Base-by-base conservation (phyloP, 768 basidiomycete species). In the Neoboletus magnificus region DNA sequence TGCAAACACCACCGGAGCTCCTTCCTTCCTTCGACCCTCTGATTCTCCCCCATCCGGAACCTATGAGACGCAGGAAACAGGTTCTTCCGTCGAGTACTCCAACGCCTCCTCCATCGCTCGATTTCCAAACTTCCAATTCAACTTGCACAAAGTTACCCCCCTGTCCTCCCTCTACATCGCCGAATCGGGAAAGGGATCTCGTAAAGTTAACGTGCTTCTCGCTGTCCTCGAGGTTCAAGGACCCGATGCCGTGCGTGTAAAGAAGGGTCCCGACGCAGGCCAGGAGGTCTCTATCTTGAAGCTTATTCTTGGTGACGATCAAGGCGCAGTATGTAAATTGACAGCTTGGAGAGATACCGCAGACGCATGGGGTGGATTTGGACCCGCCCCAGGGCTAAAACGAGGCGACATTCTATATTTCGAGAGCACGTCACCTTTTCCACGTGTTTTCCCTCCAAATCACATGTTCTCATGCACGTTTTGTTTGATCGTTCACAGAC, bases 311-410 rank as follows among this genome's bases (percentile, higher is more conserved):
- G 86, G 87, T 11, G 88, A 91, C 62, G 87, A 90, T 50, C 80
- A 80, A 29, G 85, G 86, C 1, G 77, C 71, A 1, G 78, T 91
- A 8, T 82, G 82, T 63, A 89, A 85, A 70, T 67, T 92, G 18
- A 87, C 86, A 5, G 89, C 85, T 13, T 93, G 91, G 91, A 75
- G 89, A 52, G 85, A 91, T 44, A 73, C 80, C 5, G 91, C 91
- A 12, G 86, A 91, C 42, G 68, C 70, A 0, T 91, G 89, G 90
- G 87, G 85, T 29, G 76, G 76, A 23, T 55, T 69, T 36, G 73
- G 75, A 11, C 69, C 74, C 8, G 69, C 68, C 4, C 67, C 73
- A 12, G 78, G 71, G 18, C 69, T 82, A 2, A 87, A 85, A 63
- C 76, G 87, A 46, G 91, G 91, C 1, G 91, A 92, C 65, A 74